A percentile compares a stretch with the other conserved stretches of the same genome.
phyloP scores from a whole-genome alignment of 805 yeast species.

The Candida peoriensis region DNA sequence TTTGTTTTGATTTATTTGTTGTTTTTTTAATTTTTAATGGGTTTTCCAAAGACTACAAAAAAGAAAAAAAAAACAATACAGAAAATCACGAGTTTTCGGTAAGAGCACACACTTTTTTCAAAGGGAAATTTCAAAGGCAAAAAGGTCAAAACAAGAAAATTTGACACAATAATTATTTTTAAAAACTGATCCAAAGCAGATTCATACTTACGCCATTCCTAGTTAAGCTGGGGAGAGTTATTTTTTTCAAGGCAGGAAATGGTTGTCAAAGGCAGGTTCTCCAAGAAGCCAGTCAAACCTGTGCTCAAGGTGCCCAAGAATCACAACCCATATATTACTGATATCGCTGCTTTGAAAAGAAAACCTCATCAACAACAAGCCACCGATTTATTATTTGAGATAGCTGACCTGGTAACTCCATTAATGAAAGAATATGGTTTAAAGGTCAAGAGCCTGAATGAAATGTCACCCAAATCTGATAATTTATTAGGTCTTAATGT shows the following conservation, averaged over 20 bases:
- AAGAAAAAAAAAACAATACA: too few species aligned
- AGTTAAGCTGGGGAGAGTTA: too few species aligned
- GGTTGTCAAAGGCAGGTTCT: slow-evolving; percentile 19
- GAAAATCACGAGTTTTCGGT: too few species aligned
- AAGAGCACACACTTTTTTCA: too few species aligned
- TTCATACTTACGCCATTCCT: not conserved
- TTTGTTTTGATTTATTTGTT: too few species aligned
- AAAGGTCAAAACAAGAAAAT: too few species aligned
- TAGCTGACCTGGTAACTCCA: slow-evolving; percentile 72
- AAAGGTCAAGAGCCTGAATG: slow-evolving; percentile 64
- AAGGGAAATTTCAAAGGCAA: too few species aligned
- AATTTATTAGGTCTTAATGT: slow-evolving; percentile 77
- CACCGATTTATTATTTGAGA: slow-evolving; percentile 54
- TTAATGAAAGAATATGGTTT: slow-evolving; percentile 64
- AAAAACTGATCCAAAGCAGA: not conserved
- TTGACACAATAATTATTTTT: too few species aligned
- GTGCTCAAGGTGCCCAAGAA: slow-evolving; percentile 20
- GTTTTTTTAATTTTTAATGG: too few species aligned
- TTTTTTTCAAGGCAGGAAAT: too few species aligned
- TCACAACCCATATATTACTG: slow-evolving; percentile 24
- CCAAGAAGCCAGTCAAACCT: slow-evolving; percentile 11
- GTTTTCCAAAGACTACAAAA: too few species aligned
- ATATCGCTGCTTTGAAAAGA: slow-evolving; percentile 42
- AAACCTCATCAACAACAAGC: slow-evolving; percentile 47
- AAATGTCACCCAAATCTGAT: slow-evolving; percentile 71